Evolutionary conservation across 108 stramenopile genomes (phyloP), one percentile per base, ranked within the genome.

Genomic region (Craspedostauros australis): DNA sequence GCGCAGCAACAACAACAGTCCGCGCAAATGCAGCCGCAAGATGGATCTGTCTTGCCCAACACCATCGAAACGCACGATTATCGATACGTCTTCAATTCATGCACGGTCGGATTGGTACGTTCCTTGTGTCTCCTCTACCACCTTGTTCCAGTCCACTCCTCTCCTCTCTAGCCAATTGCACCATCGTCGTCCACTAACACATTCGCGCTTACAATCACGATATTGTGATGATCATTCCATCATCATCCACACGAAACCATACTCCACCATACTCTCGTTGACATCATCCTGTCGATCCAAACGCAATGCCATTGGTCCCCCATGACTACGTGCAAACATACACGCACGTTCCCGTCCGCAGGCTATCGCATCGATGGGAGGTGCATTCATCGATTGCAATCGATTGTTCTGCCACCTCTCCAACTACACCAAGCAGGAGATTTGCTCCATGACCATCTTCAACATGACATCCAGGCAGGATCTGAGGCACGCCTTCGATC

Each of bases 331-430:
- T 48, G 6, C 33, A 12, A 51, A 19, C 14, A 19, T 11, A 15
- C 9, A 36, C 24, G 36, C 31, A 33, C 30, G 3, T 46, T 12
- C 36, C 33, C 27, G 20, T 30, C 16, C 24, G 12, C 45, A 68
- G 71, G 91, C 91, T 0, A 84, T 89, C 37, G 92, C 92, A 25
- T 82, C 88, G 0, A 86, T 93, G 82, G 92, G 88, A 40, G 92
- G 88, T 7, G 79, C 86, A 0, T 88, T 93, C 46, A 85, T 93
- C 45, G 88, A 93, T 53, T 93, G 92, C 71, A 93, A 93, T 65
- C 57, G 67, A 39, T 65, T 82, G 14, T 93, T 89, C 44, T 76
- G 68, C 26, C 55, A 87, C 33, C 68, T 93, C 2, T 77, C 84
- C 0, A 61, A 58, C 15, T 86, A 77, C 54, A 56, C 76, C 6